Evolutionary conservation across 1,139 yeast species (phyloP).

Genomic region (Yamadazyma dushanensis): DNA sequence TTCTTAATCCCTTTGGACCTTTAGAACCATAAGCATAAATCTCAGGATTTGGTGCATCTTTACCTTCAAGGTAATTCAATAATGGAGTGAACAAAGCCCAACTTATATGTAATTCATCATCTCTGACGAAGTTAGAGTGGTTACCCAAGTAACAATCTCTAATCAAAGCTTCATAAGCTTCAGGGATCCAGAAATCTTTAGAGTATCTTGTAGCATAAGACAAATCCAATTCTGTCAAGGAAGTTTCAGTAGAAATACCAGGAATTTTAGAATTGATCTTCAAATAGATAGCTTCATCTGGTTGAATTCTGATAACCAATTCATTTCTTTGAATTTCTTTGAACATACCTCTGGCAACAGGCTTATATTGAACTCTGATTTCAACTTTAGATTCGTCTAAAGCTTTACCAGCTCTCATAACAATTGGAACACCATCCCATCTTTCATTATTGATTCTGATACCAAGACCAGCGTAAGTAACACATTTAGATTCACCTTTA

Average conservation of each 20-base stretch:
- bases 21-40: slow-evolving; percentile 86
- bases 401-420: slow-evolving; percentile 96
- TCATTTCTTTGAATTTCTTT: slow-evolving; percentile 85
- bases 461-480: slow-evolving; percentile 87
- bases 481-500: slow-evolving; percentile 74
- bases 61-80: slow-evolving; percentile 72
- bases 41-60: slow-evolving; percentile 61
- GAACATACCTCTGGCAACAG: slow-evolving; percentile 81
- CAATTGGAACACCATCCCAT: slow-evolving; percentile 98
- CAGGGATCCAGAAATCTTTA: slow-evolving; percentile 90
- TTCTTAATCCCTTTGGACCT: slow-evolving; percentile 71
- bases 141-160: slow-evolving; percentile 90
- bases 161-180: slow-evolving; percentile 94
- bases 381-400: slow-evolving; percentile 91
- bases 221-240: slow-evolving; percentile 86
- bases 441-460: slow-evolving; percentile 83
- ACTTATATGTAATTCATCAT: slow-evolving; percentile 91
- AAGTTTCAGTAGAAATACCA: slow-evolving; percentile 78
- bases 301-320: slow-evolving; percentile 90
- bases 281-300: slow-evolving; percentile 89
- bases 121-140: slow-evolving; percentile 96
- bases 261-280: slow-evolving; percentile 93
- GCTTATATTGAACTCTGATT: slow-evolving; percentile 88
- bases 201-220: slow-evolving; percentile 79
- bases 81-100: slow-evolving; percentile 95